Base-by-base conservation (phyloP, 73 alveolate species). In the Paramecium caudatum region DNA sequence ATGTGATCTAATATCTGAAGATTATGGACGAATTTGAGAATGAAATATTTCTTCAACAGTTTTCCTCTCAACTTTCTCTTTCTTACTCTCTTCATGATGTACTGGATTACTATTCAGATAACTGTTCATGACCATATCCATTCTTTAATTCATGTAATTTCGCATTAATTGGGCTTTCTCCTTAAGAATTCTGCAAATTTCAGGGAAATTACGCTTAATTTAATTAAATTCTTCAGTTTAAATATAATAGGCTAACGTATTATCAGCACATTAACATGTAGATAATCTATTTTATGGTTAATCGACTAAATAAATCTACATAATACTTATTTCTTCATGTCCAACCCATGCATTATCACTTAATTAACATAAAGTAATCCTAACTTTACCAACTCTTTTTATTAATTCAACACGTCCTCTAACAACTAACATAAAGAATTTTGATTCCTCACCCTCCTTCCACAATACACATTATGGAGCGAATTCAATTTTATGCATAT, bases 371-470 rank as follows among this genome's bases (percentile, higher is more conserved):
- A 74, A 37, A n/a, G 47, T 74, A 3, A 74, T 43, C 12, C 47
- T 74, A 8, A 27, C 47, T 21, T 43, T 74, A 23, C 80, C 80
- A 23, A 55, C 30, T 43, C 30, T 55, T 25, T 55, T 55, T 2
- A 55, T 8, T 10, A 74, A 43, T 21, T 74, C 88, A 16, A 74
- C 88, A 13, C 88, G 36, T 6, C 88, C 88, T 74, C 43, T 74
- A 4, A 39, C 17, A 17, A 74, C 43, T 2, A 74, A 10, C 43
- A 74, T 27, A 74, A 41, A 74, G 43, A 74, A 74, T 41, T 74
- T 74, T 7, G 88, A 37, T 43, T 74, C 88, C 47, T 74, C 88
- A 19, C 88, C 88, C 16, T 74, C 88, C n/a, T 39, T 74, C 88
- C 88, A 74, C 55, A 74, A 74, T 27, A 74, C 43, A 17, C 55